Evolutionary conservation across 345 rosid genomes (phyloP), one percentile per base, ranked within the genome.

Genomic region (Lepidium africanum): DNA sequence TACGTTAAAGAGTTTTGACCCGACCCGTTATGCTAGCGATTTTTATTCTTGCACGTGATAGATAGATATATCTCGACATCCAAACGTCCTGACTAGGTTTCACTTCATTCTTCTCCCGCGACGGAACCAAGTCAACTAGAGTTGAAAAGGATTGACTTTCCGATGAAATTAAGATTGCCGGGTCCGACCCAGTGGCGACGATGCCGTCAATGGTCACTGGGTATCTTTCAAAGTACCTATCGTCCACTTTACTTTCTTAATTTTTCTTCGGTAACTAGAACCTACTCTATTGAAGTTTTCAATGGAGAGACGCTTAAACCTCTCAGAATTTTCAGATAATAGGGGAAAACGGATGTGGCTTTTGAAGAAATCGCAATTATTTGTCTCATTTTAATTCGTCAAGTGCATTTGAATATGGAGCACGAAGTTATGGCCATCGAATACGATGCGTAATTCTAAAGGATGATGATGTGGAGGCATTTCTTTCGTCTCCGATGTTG

Each of bases 1-100:
- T 58, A 63, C 23, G 58, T 25, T 63, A 15, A 63, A 17, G 48
- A 69, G 55, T 5, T 53, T 53, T 45, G 15, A 43, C 49, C 74
- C 69, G 62, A 25, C 46, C 69, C 55, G 17, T 40, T 38, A 15
- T 11, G 30, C 10, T 30, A 14, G 30, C 10, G 30, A 14, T 17
- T 15, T 23, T 21, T 19, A 35, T 3, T 67, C 23, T 10, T 36
- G 19, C 10, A n/a, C 45, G 21, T 40, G 59, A 19, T 39, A 59
- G 21, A 2, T 39, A 49, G 15, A 2, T 1, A 30, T 30, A 49
- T 40, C 25, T 60, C 27, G 25, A 7, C 13, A 42, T 15, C 62
- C 75, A 43, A 61, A 52, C 69, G 50, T 27, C 2, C 23, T 46
- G 32, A 17, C 11, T 11, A 40, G 17, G 17, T 35, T 16, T 54